Percentiles rank a stretch among this genome's conserved stretches.
Conservation (phyloP, 257 asterid species). For the Lithospermum erythrorhizon region DNA sequence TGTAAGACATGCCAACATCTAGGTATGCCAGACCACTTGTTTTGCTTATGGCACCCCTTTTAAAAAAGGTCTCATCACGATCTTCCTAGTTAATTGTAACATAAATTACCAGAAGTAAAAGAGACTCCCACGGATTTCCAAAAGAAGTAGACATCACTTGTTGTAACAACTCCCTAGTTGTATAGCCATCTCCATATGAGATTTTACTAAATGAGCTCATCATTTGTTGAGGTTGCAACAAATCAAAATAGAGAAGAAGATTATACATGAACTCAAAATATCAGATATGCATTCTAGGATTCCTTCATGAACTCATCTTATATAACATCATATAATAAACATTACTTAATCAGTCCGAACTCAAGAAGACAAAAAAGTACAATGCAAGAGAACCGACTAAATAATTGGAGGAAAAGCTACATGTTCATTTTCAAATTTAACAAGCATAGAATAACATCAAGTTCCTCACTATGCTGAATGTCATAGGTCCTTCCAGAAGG, state of each 20-base stretch:
- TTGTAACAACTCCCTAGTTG: neutral
- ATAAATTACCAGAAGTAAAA: neutral
- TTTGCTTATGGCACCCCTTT: neutral
- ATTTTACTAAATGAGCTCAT: too few relatives aligned
- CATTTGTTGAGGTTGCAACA: neutral
- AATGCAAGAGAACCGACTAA: neutral
- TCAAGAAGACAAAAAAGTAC: neutral
- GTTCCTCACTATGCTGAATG: neutral
- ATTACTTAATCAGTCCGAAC: neutral
- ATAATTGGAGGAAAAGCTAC: neutral
- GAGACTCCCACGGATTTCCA: neutral
- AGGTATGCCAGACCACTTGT: neutral
- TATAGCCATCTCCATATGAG: too few relatives aligned
- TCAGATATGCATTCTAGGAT: neutral
- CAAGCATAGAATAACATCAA: neutral
- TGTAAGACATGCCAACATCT: neutral
- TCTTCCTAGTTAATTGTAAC: neutral
- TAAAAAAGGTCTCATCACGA: neutral
- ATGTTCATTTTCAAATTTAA: neutral
- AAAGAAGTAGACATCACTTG: neutral
- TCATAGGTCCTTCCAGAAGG: neutral
- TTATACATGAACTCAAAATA: neutral
- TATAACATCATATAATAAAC: neutral
- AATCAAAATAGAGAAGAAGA: neutral
- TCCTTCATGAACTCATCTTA: neutral